Base-by-base conservation (phyloP, 108 stramenopile species). In the Parietichytrium sp. region DNA sequence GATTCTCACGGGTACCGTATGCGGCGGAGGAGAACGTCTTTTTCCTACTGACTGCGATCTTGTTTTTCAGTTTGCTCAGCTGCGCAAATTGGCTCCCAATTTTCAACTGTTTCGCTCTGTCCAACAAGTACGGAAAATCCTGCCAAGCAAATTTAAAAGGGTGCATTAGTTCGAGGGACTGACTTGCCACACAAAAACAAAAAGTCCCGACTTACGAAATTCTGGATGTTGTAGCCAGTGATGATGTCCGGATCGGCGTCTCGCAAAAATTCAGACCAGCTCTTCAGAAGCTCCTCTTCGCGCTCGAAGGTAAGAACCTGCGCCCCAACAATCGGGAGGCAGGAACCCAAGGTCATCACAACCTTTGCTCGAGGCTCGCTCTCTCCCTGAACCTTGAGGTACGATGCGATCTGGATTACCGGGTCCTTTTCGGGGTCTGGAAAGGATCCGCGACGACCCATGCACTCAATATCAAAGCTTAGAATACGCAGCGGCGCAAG, bases 401-500 rank as follows among this genome's bases (percentile, higher is more conserved):
- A 88, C 85, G 95, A 96, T n/a, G 98, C 97, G 87, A 99, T 98
- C 86, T 99, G 98, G 88, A 99, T 99, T 49, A 99, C 98, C 29
- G 98, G 97, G 90, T 99, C 98, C 48, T 94, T 87, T 54, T 98
- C 94, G 3, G 98, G 95, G 83, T 99, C 96, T 20, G 96, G 95
- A 55, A 97, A 97, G 89, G 94, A 84, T 30, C 96, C 98, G 87
- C 97, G 97, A 25, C 98, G 89, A 29, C 97, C 97, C 83, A 93
- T 91, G 84, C 98, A 99, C 83, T 99, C 98, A 85, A 99, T 99
- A 88, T 99, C 98, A 20, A 96, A 91, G 13, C 93, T 93, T 25
- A 99, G 90, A 54, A 97, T 91, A 29, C 98, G 96, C 47, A 99
- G 85, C 3, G 97, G 97, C 7, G 98, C 97, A 29, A 99, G 87